Evolutionary conservation across 1,284 basidiomycete species (phyloP).

Genomic region (Malassezia brasiliensis): DNA sequence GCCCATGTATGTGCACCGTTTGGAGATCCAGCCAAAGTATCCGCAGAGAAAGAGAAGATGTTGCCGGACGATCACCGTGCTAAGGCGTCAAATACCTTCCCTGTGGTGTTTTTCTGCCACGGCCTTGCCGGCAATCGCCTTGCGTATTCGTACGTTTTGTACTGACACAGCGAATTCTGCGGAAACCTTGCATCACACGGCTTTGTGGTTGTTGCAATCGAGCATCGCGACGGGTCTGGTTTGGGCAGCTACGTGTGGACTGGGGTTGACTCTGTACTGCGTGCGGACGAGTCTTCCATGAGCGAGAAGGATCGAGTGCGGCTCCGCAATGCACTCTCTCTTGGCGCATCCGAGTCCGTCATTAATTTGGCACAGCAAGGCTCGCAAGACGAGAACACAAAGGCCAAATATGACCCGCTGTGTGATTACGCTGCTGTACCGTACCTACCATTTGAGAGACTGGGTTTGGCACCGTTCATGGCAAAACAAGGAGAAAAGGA

Average conservation of each 20-base stretch:
- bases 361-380: constrained; percentile 38
- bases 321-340: background rate
- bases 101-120: constrained; percentile 35
- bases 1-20: constrained; percentile 26
- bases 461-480: constrained; percentile 42
- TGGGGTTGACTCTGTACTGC: background rate
- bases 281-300: background rate
- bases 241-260: constrained; percentile 48
- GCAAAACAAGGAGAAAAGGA: constrained; percentile 44
- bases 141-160: constrained; percentile 21
- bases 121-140: constrained; percentile 37
- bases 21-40: constrained; percentile 22
- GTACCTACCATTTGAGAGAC: constrained; percentile 47
- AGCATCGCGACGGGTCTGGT: constrained; percentile 53
- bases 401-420: background rate
- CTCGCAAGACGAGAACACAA: background rate
- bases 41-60: background rate
- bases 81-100: constrained; percentile 19
- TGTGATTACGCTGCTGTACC: constrained; percentile 17
- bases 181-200: constrained; percentile 35
- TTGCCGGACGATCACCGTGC: background rate
- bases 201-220: constrained; percentile 51
- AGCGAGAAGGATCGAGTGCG: background rate
- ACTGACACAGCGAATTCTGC: constrained; percentile 24
- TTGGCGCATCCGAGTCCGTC: constrained; percentile 19